phyloP scores from a whole-genome alignment of 768 basidiomycete genomes.

The Nidularia sp. region DNA sequence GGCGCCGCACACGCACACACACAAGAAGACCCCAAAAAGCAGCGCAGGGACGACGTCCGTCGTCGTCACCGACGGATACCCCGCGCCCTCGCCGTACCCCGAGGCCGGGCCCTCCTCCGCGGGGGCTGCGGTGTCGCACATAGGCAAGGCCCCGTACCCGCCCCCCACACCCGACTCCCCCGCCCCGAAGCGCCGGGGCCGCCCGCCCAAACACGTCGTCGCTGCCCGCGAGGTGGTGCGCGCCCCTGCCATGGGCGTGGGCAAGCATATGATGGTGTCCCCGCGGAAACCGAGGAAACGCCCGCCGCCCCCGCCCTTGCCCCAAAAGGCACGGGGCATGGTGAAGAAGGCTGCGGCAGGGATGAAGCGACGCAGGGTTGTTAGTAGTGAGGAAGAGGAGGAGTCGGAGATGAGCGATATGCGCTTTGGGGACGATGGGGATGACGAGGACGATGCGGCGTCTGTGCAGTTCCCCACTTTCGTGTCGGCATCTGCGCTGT shows the following conservation, averaged over 20 bases:
- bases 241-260: background rate
- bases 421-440: conserved; percentile 4
- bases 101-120: conserved; percentile 9
- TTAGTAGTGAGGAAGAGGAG: too few species aligned
- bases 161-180: conserved; percentile 7
- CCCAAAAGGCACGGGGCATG: conserved; percentile 19
- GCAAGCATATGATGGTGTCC: background rate
- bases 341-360: conserved; percentile 13
- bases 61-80: conserved; percentile 32
- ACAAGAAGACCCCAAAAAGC: conserved; percentile 8
- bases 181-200: conserved; percentile 46
- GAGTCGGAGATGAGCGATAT: too few species aligned
- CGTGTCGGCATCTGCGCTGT: conserved; percentile 57
- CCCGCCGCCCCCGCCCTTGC: conserved; percentile 7
- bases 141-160: background rate
- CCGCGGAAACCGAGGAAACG: background rate
- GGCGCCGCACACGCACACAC: conserved; percentile 13
- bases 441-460: conserved; percentile 25
- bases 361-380: too few species aligned
- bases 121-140: background rate
- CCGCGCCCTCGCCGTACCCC: conserved; percentile 11
- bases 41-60: conserved; percentile 31
- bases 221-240: conserved; percentile 24
- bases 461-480: conserved; percentile 59
- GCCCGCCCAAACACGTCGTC: conserved; percentile 47